Evolutionary conservation across 2,329 filamentous ascomycete genomes (phyloP), one percentile per base, ranked within the genome.

Genomic region (Paracorniculantispora psalliotae): DNA sequence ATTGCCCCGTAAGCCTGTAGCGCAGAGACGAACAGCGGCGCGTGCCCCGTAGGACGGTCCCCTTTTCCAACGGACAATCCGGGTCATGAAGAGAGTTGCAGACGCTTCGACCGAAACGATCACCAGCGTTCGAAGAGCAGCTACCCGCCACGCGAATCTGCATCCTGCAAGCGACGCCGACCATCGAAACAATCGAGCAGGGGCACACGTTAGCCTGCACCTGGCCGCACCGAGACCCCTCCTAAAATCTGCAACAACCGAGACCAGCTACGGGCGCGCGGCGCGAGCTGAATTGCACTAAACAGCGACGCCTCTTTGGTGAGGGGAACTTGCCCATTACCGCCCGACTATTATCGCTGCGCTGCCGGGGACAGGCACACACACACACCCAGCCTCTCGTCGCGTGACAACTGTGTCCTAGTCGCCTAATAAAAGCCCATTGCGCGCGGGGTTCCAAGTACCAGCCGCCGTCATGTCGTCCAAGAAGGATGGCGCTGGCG

Each of bases 401-500:
- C 63, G 62, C 62, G 47, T 62, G 62, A 63, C 62, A 50, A 25
- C 50, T 33, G n/a, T 12, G 30, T 50, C 33, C 51, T 28, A 15
- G n/a, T 44, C 50, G 57, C 21, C 23, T 49, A 55, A 41, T 6
- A 33, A 6, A 6, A 23, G 50, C 57, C 25, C 43, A 10, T 44
- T 30, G 57, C 50, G 39, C 50, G 59, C 52, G 59, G 59, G 53
- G 53, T 52, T 51, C 52, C 43, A 57, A 49, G 54, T 49, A 43
- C 41, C 35, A 44, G 64, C 12, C 19, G 46, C 65, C 72, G 75
- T 68, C 69, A 85, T 85, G 82, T 80, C 82, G 68, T 74, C 79
- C 62, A 77, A 79, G 63, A 57, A 57, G 25, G 77, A 69, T 63
- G 67, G 86, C 75, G 91, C 90, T 78, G 92, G 94, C 77, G 94